phyloP scores from a whole-genome alignment of 306 rosid genomes.

The Vachellia pachyceras region DNA sequence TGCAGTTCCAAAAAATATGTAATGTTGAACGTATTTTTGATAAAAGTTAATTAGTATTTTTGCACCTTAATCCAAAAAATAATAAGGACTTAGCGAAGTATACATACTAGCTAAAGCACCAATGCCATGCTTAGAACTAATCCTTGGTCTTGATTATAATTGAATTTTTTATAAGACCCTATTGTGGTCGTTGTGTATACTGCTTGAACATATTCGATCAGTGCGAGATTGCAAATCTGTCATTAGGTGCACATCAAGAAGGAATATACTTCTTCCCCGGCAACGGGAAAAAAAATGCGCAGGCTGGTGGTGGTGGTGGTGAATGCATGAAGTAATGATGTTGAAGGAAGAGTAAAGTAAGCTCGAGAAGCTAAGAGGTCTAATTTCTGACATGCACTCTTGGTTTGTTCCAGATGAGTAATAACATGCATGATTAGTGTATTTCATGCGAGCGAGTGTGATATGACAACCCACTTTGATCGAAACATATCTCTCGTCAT shows the following conservation, averaged over 20 bases:
- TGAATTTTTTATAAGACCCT: too few species aligned
- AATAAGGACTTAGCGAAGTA: too few species aligned
- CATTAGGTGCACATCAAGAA: too few species aligned
- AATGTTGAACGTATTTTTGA: too few species aligned
- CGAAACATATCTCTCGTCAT: not conserved
- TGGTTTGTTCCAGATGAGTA: not conserved
- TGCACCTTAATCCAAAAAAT: too few species aligned
- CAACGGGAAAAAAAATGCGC: not conserved
- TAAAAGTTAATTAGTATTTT: too few species aligned
- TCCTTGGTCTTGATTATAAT: not conserved
- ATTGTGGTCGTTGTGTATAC: too few species aligned
- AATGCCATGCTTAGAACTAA: not conserved
- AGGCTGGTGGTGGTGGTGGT: too few species aligned
- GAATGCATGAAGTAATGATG: conserved; percentile 1
- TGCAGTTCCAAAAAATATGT: too few species aligned
- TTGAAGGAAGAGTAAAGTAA: not conserved
- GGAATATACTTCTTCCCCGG: too few species aligned
- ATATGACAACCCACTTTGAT: conserved; percentile 16
- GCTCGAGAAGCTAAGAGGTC: not conserved
- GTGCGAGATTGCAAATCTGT: not conserved
- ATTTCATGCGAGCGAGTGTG: conserved; percentile 6
- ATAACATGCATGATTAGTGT: not conserved
- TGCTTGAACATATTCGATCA: not conserved
- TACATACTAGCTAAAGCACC: too few species aligned
- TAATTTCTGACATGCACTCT: not conserved